phyloP scores from a whole-genome alignment of 306 rosid genomes.

The Quercus alba region DNA sequence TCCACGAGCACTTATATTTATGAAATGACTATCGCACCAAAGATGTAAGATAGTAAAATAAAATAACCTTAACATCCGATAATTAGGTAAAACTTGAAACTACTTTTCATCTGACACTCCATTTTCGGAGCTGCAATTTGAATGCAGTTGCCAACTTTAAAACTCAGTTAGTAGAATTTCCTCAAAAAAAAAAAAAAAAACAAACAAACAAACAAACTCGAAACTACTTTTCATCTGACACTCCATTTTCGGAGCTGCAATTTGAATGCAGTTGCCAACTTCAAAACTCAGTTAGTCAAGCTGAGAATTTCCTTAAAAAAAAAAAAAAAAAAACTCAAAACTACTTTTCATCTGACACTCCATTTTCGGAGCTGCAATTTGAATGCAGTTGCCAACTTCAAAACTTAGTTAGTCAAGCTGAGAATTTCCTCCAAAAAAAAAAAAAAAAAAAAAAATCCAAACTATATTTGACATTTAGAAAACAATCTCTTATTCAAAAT shows the following conservation, averaged over 20 bases:
- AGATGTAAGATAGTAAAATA: fast-evolving
- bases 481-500: too few species aligned
- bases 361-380: neutral
- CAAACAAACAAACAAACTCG: neutral
- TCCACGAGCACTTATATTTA: too few species aligned
- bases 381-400: neutral
- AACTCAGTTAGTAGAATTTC: neutral
- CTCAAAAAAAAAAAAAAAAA: too few species aligned
- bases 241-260: neutral
- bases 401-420: neutral
- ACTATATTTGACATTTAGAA: neutral
- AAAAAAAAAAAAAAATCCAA: neutral
- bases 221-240: neutral
- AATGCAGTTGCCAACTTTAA: neutral
- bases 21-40: too few species aligned
- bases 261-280: neutral
- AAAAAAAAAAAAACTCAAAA: neutral
- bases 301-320: too few species aligned
- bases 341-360: neutral
- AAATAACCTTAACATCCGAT: neutral
- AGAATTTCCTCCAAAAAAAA: too few species aligned
- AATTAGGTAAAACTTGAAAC: neutral
- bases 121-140: neutral
- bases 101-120: neutral
- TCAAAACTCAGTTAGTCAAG: neutral